Percentiles rank a stretch among this genome's conserved stretches.
These are phyloP conservation scores for Candida hispaniensis DNA, from an alignment of 805 yeast genomes.

Conservation along the genomic window DNA sequence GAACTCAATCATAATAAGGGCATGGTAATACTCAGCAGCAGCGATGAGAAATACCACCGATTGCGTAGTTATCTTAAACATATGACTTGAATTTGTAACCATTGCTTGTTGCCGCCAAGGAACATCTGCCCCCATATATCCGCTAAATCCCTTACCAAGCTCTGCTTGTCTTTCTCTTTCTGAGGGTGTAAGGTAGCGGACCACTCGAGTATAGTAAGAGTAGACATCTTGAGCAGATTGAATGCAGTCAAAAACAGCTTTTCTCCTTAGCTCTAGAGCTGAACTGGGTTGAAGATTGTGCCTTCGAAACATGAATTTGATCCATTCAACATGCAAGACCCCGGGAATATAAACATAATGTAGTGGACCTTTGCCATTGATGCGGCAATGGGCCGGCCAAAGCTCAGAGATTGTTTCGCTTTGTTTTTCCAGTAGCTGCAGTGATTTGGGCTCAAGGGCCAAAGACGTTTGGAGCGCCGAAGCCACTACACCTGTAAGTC, in stretches of 20 bases:
- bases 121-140: conserved; percentile 6
- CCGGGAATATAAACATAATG: conserved; percentile 14
- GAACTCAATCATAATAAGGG: conserved; percentile 14
- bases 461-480: conserved; percentile 9
- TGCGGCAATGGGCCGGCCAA: conserved; percentile 13
- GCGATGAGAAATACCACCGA: conserved; percentile 16
- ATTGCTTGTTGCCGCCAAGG: conserved; percentile 14
- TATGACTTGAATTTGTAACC: conserved; percentile 10
- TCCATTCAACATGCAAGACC: conserved; percentile 6
- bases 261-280: conserved; percentile 14
- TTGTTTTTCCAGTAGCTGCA: conserved; percentile 11
- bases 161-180: conserved; percentile 10
- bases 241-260: conserved; percentile 9
- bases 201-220: conserved; percentile 3
- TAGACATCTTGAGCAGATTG: conserved; percentile 5
- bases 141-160: conserved; percentile 8
- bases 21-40: conserved; percentile 16
- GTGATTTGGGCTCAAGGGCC: conserved; percentile 11
- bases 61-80: conserved; percentile 16
- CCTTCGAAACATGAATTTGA: conserved; percentile 5
- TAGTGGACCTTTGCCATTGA: conserved; percentile 8
- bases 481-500: conserved; percentile 9
- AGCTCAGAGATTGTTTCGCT: conserved; percentile 3
- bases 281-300: conserved; percentile 18
- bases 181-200: conserved; percentile 8